A percentile compares a stretch with the other conserved stretches of the same genome.
phyloP scores from a whole-genome alignment of 805 yeast genomes.

The Ascoidea rubescens region DNA sequence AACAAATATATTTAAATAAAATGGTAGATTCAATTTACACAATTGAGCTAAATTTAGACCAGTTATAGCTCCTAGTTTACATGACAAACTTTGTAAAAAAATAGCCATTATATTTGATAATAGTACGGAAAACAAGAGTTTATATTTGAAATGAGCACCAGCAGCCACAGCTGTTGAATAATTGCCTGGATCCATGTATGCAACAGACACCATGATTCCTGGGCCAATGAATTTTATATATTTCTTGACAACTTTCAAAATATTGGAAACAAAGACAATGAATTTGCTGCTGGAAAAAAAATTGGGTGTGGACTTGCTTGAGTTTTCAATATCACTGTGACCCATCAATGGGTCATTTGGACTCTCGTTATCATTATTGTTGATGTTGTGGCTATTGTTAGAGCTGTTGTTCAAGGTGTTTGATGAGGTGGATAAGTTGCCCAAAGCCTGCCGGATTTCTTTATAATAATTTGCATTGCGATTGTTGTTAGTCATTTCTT shows the following conservation, averaged over 20 bases:
- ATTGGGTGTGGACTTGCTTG: not conserved
- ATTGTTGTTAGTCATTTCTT: not conserved
- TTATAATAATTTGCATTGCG: not conserved
- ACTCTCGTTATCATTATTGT: too few relatives aligned
- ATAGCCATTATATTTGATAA: conserved; percentile 80
- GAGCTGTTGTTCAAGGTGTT: not conserved
- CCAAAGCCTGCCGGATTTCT: not conserved
- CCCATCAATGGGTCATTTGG: too few relatives aligned
- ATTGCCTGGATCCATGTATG: conserved; percentile 97
- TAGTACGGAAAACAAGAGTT: conserved; percentile 62
- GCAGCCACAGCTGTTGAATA: conserved; percentile 91
- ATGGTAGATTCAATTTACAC: conserved; percentile 65
- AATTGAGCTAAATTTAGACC: conserved; percentile 85
- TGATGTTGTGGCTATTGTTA: too few relatives aligned
- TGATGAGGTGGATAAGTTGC: not conserved
- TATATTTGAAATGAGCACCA: conserved; percentile 77
- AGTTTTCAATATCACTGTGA: too few relatives aligned
- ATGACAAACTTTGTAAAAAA: conserved; percentile 71
- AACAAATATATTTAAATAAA: conserved; percentile 33
- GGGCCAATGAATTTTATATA: conserved; percentile 76
- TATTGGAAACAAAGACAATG: not conserved
- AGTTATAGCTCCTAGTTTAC: conserved; percentile 85
- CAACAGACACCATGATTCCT: conserved; percentile 87
- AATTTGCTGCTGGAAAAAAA: not conserved
- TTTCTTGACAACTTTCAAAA: conserved; percentile 21